These are phyloP conservation scores for Solanum habrochaites DNA, from an alignment of 257 asterid species.

Conservation along the genomic window DNA sequence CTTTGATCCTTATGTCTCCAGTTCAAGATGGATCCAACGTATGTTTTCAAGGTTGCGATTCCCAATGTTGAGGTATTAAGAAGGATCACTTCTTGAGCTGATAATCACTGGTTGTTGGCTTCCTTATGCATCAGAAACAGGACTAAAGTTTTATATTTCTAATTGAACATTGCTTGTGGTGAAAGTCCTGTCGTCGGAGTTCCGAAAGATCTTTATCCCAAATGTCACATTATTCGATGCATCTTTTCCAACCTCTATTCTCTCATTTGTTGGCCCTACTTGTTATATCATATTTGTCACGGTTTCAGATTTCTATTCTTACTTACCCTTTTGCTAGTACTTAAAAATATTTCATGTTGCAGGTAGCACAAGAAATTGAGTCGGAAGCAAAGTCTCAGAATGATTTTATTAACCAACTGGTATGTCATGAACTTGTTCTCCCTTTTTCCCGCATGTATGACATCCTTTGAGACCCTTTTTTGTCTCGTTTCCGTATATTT, in stretches of 20 bases:
- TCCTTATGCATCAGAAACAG: background rate
- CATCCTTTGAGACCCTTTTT: background rate
- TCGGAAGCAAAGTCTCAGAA: slow-evolving; percentile 81
- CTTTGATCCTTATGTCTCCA: background rate
- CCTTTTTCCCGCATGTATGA: background rate
- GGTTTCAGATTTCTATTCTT: background rate
- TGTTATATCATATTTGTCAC: background rate
- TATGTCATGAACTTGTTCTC: slow-evolving; percentile 13
- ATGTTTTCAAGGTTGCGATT: background rate
- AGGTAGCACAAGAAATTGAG: slow-evolving; percentile 90
- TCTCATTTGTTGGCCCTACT: background rate
- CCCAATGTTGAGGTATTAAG: background rate
- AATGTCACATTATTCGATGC: background rate
- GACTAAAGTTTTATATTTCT: background rate
- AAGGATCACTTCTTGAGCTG: background rate
- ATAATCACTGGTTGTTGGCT: background rate
- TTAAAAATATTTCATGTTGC: slow-evolving; percentile 11
- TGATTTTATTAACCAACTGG: slow-evolving; percentile 88
- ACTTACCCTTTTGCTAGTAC: background rate
- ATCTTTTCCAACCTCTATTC: background rate
- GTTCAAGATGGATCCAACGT: background rate
- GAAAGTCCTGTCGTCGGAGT: background rate
- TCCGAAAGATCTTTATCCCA: background rate
- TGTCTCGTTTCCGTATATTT: background rate
- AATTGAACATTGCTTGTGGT: background rate